Percentiles rank a stretch among this genome's conserved stretches.
Evolutionary conservation across 768 basidiomycete species (phyloP).

Genomic region (Xerocomellus intermedius): DNA sequence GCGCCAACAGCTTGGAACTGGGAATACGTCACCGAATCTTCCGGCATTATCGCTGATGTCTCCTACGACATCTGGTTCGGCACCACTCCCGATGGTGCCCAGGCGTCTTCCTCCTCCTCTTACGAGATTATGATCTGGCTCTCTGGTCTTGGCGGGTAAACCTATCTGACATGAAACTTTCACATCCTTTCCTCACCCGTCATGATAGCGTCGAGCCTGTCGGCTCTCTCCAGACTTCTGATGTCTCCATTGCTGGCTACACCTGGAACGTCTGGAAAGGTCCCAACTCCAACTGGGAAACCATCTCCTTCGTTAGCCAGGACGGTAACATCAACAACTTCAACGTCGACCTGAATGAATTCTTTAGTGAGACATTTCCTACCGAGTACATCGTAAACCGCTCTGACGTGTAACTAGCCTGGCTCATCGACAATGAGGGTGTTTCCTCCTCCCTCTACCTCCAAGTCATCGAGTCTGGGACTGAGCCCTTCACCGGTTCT

Average conservation of each 20-base stretch:
- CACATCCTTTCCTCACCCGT: not conserved
- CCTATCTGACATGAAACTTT: not conserved
- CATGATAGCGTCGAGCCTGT: slow-evolving; percentile 50
- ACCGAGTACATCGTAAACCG: not conserved
- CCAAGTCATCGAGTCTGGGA: slow-evolving; percentile 55
- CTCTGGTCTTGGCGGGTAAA: slow-evolving; percentile 53
- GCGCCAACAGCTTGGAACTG: slow-evolving; percentile 54
- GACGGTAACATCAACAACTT: slow-evolving; percentile 50
- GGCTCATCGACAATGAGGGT: slow-evolving; percentile 45
- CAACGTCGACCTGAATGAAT: slow-evolving; percentile 50
- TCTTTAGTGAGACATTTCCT: slow-evolving; percentile 44
- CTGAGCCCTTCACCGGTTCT: slow-evolving; percentile 52
- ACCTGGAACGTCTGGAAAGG: slow-evolving; percentile 59
- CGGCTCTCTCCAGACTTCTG: slow-evolving; percentile 46
- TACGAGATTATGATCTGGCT: slow-evolving; percentile 67
- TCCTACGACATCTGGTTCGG: slow-evolving; percentile 60
- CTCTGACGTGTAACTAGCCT: slow-evolving; percentile 34
- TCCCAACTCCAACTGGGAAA: slow-evolving; percentile 54
- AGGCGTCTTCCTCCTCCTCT: slow-evolving; percentile 47
- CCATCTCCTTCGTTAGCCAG: slow-evolving; percentile 52
- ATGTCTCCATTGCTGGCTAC: slow-evolving; percentile 44
- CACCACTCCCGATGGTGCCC: slow-evolving; percentile 38
- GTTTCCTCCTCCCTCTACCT: slow-evolving; percentile 49
- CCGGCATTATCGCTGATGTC: slow-evolving; percentile 55
- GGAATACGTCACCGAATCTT: slow-evolving; percentile 42